These are phyloP conservation scores for Eucalyptus marginata DNA, from an alignment of 345 rosid species.

Conservation along the genomic window DNA sequence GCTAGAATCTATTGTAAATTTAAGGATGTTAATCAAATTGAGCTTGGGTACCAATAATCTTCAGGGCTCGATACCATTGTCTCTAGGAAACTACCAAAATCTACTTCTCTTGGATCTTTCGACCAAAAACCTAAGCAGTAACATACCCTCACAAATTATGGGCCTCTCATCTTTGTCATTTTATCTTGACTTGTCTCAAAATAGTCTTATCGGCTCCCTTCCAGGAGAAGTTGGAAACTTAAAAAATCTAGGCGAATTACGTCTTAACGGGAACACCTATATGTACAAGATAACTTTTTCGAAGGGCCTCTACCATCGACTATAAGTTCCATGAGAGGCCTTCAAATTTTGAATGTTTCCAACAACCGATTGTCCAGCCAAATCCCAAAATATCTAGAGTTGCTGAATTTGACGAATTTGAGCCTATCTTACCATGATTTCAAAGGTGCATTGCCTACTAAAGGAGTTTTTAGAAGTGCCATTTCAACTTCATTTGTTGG, in stretches of 20 bases:
- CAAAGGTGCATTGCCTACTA: too few species aligned
- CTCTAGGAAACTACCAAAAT: background rate
- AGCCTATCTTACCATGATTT: too few species aligned
- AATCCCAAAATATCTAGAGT: too few species aligned
- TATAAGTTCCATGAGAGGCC: background rate
- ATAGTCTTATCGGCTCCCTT: background rate
- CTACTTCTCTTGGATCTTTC: too few species aligned
- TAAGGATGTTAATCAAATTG: background rate
- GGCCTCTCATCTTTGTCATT: background rate
- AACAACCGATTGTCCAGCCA: too few species aligned
- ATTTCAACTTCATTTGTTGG: too few species aligned
- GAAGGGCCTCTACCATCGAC: background rate
- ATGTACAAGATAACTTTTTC: background rate
- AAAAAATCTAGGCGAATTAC: background rate
- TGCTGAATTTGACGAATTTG: too few species aligned
- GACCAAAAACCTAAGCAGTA: accelerated
- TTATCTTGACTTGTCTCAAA: background rate
- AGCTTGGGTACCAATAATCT: accelerated
- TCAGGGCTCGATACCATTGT: accelerated
- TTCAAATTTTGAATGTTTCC: too few species aligned
- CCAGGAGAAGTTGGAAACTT: background rate
- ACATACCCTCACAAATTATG: accelerated
- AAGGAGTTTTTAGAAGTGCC: too few species aligned
- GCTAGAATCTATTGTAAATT: background rate
- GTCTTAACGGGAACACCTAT: background rate